A percentile compares a stretch with the other conserved stretches of the same genome.
These are phyloP conservation scores for Auriculariales sp. DNA, from an alignment of 768 basidiomycete species.

Conservation along the genomic window DNA sequence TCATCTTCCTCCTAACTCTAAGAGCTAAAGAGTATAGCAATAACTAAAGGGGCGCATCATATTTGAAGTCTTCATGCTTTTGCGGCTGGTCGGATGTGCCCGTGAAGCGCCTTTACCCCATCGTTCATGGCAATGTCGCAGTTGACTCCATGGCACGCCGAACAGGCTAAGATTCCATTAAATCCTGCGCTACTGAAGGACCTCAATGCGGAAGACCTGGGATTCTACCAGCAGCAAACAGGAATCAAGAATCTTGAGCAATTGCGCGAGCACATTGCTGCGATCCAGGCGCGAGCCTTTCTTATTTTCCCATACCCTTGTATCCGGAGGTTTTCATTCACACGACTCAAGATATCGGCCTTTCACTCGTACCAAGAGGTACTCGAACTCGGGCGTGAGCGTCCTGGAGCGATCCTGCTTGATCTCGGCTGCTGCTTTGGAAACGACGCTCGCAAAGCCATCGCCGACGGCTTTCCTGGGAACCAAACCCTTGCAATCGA, in stretches of 20 bases:
- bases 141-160: no score
- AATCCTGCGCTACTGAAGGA: no score
- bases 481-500: slow-evolving; percentile 7
- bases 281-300: neutral
- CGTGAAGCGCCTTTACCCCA: no score
- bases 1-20: no score
- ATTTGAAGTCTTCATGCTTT: no score
- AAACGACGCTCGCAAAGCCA: slow-evolving; percentile 6
- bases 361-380: slow-evolving; percentile 12
- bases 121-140: no score
- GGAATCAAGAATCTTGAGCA: neutral
- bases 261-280: neutral
- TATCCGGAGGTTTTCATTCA: neutral
- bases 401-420: slow-evolving; percentile 22
- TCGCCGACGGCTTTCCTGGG: slow-evolving; percentile 7
- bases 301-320: slow-evolving; percentile 3
- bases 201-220: neutral
- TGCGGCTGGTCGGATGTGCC: no score
- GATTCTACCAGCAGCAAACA: neutral
- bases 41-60: no score
- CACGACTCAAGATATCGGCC: slow-evolving; percentile 7
- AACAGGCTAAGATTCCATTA: no score
- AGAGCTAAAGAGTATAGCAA: no score
- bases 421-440: slow-evolving; percentile 30
- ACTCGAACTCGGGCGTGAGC: slow-evolving; percentile 22